phyloP scores from a whole-genome alignment of 345 rosid species.

The Camelina sativa region DNA sequence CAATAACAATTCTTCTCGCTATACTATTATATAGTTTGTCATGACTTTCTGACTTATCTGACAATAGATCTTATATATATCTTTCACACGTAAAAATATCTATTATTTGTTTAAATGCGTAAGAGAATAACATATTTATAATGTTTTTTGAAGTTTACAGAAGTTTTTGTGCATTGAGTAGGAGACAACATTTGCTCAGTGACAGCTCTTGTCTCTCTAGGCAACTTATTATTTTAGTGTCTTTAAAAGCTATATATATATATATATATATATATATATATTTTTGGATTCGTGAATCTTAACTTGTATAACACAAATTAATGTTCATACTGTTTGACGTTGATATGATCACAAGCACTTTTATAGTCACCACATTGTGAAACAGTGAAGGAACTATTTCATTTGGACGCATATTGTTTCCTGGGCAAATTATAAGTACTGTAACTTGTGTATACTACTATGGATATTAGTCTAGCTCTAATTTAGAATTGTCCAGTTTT shows the following conservation, averaged over 20 bases:
- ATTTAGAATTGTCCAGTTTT: not conserved
- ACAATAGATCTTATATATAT: conserved; percentile 6
- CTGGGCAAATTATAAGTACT: not conserved
- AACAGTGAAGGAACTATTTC: not conserved
- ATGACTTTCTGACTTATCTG: conserved; percentile 15
- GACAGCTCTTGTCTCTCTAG: conserved; percentile 41
- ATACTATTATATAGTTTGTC: not conserved
- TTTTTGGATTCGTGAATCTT: conserved; percentile 14
- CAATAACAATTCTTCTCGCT: conserved; percentile 19
- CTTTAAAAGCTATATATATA: not conserved
- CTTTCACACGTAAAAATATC: not conserved
- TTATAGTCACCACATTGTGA: too few species aligned
- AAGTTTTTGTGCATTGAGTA: conserved; percentile 35
- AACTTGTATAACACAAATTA: conserved; percentile 1
- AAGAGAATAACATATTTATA: conserved; percentile 14
- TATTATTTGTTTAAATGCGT: conserved; percentile 7
- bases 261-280: too few species aligned
- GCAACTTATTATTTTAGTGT: conserved; percentile 32
- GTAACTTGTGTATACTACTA: not conserved
- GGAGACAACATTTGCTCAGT: conserved; percentile 43
- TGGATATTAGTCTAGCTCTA: not conserved
- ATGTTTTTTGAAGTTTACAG: conserved; percentile 22
- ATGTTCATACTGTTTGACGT: conserved; percentile 17
- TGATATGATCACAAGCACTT: conserved; percentile 14
- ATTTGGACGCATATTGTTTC: not conserved